Percentiles rank a stretch among this genome's conserved stretches.
phyloP scores from a whole-genome alignment of 352 stramenopile species.

The Pythium dissimile region DNA sequence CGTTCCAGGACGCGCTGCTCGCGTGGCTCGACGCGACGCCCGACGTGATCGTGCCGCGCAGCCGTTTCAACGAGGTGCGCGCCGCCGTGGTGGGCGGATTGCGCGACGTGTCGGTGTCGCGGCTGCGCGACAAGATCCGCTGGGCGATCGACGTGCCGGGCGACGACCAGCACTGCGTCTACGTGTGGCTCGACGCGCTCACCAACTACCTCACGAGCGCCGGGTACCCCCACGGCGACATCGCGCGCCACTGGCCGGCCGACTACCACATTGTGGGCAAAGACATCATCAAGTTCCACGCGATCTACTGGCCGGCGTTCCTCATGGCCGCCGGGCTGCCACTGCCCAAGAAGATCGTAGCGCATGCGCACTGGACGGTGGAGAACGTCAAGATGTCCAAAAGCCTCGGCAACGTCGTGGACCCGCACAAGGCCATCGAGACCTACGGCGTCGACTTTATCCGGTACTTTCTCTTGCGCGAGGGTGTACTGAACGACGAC shows the following conservation, averaged over 20 bases:
- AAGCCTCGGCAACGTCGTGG: conserved; percentile 97
- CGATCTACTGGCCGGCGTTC: conserved; percentile 98
- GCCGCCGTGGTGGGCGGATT: conserved; percentile 89
- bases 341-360: conserved; percentile 93
- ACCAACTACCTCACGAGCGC: conserved; percentile 98
- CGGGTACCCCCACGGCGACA: conserved; percentile 86
- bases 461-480: conserved; percentile 89
- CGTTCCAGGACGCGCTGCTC: conserved; percentile 92
- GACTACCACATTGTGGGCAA: conserved; percentile 96
- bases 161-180: conserved; percentile 93
- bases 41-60: conserved; percentile 90
- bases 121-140: conserved; percentile 92
- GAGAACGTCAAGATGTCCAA: conserved; percentile 99
- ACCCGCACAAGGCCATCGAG: conserved; percentile 90
- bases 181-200: conserved; percentile 99
- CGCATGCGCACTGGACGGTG: conserved; percentile 98
- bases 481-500: conserved; percentile 94
- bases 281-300: conserved; percentile 99
- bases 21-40: conserved; percentile 83
- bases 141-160: conserved; percentile 96
- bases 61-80: conserved; percentile 90
- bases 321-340: conserved; percentile 91
- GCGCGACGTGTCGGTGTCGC: conserved; percentile 95
- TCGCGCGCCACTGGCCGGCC: conserved; percentile 51
- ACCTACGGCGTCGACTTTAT: conserved; percentile 94